A percentile compares a stretch with the other conserved stretches of the same genome.
phyloP scores from a whole-genome alignment of 495 filamentous ascomycete genomes.

The Podospora bellae-mahoneyi region DNA sequence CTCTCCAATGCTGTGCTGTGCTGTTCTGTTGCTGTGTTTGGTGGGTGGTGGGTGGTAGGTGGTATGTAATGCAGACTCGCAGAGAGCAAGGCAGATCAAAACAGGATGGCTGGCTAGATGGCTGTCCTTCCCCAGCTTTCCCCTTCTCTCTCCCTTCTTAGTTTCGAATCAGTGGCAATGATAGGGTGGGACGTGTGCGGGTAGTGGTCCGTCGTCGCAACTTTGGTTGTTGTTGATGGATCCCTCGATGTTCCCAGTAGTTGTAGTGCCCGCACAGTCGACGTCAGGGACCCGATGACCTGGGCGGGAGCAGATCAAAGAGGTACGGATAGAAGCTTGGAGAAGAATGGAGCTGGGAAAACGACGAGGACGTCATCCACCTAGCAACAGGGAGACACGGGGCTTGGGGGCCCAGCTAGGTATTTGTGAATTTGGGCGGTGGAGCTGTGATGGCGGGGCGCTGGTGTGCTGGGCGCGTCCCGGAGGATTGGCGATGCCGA shows the following conservation, averaged over 20 bases:
- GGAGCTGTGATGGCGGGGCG: conserved; percentile 10
- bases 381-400: conserved; percentile 3
- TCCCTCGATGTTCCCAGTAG: conserved; percentile 3
- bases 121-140: background rate
- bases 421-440: conserved; percentile 11
- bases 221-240: background rate
- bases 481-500: conserved; percentile 1
- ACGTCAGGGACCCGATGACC: conserved; percentile 12
- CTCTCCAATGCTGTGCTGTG: background rate
- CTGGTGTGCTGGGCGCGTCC: background rate
- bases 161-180: conserved; percentile 12
- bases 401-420: background rate
- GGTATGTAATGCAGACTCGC: background rate
- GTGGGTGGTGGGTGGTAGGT: background rate
- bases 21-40: background rate
- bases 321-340: background rate
- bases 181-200: conserved; percentile 2
- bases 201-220: background rate
- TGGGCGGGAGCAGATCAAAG: background rate
- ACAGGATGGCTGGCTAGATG: background rate
- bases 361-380: conserved; percentile 21
- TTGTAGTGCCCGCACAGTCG: background rate
- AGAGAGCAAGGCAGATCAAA: conserved; percentile 1
- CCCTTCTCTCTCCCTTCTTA: conserved; percentile 3
- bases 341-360: background rate